Evolutionary conservation across 2,329 filamentous ascomycete genomes (phyloP), one percentile per base, ranked within the genome.

Genomic region (Fulvia fulva): DNA sequence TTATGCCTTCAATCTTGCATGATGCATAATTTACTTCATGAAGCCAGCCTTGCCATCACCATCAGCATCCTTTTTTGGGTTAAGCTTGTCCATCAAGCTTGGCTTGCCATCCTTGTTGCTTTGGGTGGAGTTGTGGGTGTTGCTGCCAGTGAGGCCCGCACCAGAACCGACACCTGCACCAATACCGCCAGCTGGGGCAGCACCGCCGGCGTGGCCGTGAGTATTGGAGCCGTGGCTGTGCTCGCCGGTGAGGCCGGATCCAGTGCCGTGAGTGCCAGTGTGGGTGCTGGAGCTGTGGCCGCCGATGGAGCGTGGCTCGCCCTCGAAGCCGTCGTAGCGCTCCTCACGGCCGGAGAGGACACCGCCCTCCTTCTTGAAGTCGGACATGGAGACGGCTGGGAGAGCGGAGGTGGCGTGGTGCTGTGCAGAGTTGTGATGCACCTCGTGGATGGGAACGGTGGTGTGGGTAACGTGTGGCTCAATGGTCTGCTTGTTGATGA

Each of bases 361-460:
- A 45, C 84, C 83, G 14, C 84, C 83, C 53, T 80, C 71, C 58
- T 74, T 70, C 74, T 79, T 80, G 70, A 88, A 90, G 65, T 91
- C 86, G 0, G 79, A 76, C 70, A 90, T 78, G 34, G 77, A 84
- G 70, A 89, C 84, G 11, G 82, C 73, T 1, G 87, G 87, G 0
- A 90, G 78, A 2, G 82, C 78, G 0, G 86, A 85, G 1, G 85
- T 81, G 45, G 80, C 78, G 68, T 91, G 88, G 69, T 88, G 84
- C 59, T 87, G 80, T 1, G 87, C 78, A 14, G 82, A 78, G 52
- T 87, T 84, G 66, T 89, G 85, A 69, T 90, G 87, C 1, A 83
- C 81, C 74, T 91, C 88, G 63, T 90, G 87, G 44, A 91, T 80
- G 0, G 87, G 88, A 0, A 88, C 78, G 1, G 86, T 89, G 23